A percentile compares a stretch with the other conserved stretches of the same genome.
Conservation (phyloP, 345 rosid species). For the Erucastrum elatum region DNA sequence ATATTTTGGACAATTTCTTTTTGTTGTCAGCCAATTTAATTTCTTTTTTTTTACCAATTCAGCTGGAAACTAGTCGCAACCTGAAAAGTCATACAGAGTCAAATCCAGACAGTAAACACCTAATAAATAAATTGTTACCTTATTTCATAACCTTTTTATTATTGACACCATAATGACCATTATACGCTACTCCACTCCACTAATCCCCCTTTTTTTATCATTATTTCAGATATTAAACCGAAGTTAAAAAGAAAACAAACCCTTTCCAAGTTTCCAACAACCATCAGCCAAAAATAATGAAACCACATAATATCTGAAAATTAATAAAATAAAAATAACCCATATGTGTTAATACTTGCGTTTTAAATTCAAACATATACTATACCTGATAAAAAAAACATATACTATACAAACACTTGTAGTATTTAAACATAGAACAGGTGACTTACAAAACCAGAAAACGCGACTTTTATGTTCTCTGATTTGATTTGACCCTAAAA, state of each 20-base stretch:
- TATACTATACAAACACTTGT: background rate
- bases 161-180: background rate
- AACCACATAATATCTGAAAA: slow-evolving; percentile 28
- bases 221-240: background rate
- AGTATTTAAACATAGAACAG: slow-evolving; percentile 27
- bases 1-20: background rate
- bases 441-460: slow-evolving; percentile 22
- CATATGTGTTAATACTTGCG: background rate
- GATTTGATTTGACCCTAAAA: background rate
- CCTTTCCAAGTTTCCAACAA: background rate
- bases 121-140: background rate
- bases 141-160: background rate
- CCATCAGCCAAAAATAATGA: background rate
- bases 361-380: background rate
- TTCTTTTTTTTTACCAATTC: background rate
- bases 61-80: slow-evolving; percentile 5
- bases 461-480: slow-evolving; percentile 3
- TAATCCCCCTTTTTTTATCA: background rate
- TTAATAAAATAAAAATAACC: background rate
- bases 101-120: background rate
- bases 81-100: slow-evolving; percentile 5
- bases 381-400: background rate
- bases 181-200: background rate
- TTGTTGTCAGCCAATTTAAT: background rate
- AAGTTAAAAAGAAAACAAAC: background rate